These are phyloP conservation scores for Phanerochaete sordida DNA, from an alignment of 768 basidiomycete genomes.

Conservation along the genomic window DNA sequence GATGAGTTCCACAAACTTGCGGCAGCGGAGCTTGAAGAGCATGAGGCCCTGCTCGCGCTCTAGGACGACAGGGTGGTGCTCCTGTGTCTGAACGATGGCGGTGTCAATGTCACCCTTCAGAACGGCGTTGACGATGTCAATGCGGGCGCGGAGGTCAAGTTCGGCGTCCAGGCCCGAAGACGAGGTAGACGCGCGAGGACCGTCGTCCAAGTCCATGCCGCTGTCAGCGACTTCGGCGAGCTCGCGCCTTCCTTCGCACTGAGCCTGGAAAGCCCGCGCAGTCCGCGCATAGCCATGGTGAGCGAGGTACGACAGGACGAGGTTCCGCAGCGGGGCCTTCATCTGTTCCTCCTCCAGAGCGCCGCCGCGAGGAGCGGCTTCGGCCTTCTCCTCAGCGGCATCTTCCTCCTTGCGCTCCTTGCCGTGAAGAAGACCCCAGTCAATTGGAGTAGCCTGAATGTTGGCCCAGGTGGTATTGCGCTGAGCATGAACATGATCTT, in stretches of 20 bases:
- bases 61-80: conserved; percentile 61
- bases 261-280: conserved; percentile 62
- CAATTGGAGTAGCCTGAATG: conserved; percentile 57
- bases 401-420: conserved; percentile 12
- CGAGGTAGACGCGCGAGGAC: conserved; percentile 9
- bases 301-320: conserved; percentile 76
- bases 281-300: conserved; percentile 84
- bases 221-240: conserved; percentile 13
- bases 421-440: conserved; percentile 35
- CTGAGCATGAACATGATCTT: conserved; percentile 74
- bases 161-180: conserved; percentile 28
- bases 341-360: conserved; percentile 38
- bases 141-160: conserved; percentile 62
- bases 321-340: conserved; percentile 61
- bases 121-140: conserved; percentile 68
- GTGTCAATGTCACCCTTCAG: conserved; percentile 67
- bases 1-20: conserved; percentile 83
- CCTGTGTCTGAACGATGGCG: conserved; percentile 53
- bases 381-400: conserved; percentile 8
- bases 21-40: conserved; percentile 78
- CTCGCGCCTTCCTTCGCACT: conserved; percentile 26
- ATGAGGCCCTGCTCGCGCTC: conserved; percentile 66
- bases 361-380: background rate
- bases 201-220: conserved; percentile 6
- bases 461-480: conserved; percentile 63